phyloP scores from a whole-genome alignment of 257 asterid species.

The Primulina huaijiensis region DNA sequence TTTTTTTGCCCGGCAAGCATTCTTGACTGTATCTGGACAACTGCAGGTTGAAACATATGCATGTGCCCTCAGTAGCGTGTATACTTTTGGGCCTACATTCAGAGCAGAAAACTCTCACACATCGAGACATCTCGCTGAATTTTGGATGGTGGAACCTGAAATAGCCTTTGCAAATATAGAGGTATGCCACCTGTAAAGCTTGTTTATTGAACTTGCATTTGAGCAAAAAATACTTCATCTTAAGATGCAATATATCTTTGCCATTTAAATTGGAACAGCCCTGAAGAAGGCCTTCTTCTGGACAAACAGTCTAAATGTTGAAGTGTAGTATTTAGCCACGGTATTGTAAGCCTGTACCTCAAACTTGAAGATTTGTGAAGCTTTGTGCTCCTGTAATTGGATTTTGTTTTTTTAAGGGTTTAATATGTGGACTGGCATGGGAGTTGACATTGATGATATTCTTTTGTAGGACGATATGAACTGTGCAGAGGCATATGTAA shows the following conservation, averaged over 20 bases:
- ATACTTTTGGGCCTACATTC: conserved; percentile 95
- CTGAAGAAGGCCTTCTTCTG: background rate
- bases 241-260: conserved; percentile 3
- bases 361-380: background rate
- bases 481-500: conserved; percentile 97
- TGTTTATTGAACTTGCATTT: conserved; percentile 6
- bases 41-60: conserved; percentile 95
- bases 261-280: background rate
- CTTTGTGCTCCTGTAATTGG: background rate
- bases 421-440: background rate
- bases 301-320: background rate
- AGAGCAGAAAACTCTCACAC: conserved; percentile 96
- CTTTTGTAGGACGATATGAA: conserved; percentile 88
- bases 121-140: conserved; percentile 90
- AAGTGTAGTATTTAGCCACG: background rate
- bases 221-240: background rate
- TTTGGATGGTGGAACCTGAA: conserved; percentile 99
- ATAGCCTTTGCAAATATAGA: conserved; percentile 87
- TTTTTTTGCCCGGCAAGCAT: conserved; percentile 87
- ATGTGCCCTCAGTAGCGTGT: conserved; percentile 85
- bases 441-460: conserved; percentile 16
- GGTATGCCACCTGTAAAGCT: conserved; percentile 35
- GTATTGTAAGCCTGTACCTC: background rate
- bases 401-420: background rate
- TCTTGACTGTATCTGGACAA: conserved; percentile 95